Evolutionary conservation across 73 alveolate genomes (phyloP), one percentile per base, ranked within the genome.

Genomic region (Tetrahymena elliotti): DNA sequence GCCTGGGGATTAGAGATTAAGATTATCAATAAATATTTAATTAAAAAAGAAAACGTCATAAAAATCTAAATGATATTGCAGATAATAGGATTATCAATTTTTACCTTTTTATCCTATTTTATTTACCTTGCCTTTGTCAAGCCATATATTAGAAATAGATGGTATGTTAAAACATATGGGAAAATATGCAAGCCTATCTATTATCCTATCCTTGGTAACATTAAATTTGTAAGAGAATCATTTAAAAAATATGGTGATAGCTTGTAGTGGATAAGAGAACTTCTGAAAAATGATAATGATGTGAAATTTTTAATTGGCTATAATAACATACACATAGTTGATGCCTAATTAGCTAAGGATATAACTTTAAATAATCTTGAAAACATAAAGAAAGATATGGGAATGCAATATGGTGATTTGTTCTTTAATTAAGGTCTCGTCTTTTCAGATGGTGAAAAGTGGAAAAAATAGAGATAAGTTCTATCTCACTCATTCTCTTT

Each of bases 381-480:
- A 68, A n/a, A 68, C n/a, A 68, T 68, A 22, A 68, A 11, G n/a
- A 68, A 68, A 11, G 88, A 24, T 7, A 6, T 31, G 39, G 38
- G 88, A 18, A 68, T 68, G 34, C 33, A 68, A 68, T 68, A 22
- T 31, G 34, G 36, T 27, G 88, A 68, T n/a, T 68, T 83, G 11
- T 47, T 84, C 12, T 41, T 84, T 40, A 53, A 39, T 13, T 35
- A 94, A 84, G 96, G 96, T 8, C 38, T 94, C 36, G 18, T 94
- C 24, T 54, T 38, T 47, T 24, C 93, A 31, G 83, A 83, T 33
- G 96, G 96, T 7, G 94, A 94, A 84, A 53, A 84, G 54, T 94
- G 96, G 96, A 94, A 47, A 47, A 27, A 84, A 13, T 22, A 94
- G 38, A 94, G 96, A 94, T 52, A 84, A 35, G 22, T 47, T 33